phyloP scores from a whole-genome alignment of 805 yeast species.

The Schwanniomyces sp. region DNA sequence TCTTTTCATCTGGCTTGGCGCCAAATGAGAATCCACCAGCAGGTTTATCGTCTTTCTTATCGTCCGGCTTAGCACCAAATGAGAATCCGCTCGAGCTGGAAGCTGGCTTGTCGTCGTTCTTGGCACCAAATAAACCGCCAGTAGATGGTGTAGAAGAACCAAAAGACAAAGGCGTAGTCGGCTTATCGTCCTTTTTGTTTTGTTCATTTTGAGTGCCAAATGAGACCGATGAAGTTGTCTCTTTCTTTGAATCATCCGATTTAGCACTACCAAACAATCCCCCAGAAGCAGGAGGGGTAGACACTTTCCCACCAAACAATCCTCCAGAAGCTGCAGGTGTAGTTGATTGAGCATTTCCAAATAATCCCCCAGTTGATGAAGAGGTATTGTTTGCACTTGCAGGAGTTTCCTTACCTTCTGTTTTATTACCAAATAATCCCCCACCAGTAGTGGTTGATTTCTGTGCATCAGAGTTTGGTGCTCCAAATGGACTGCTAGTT shows the following conservation, averaged over 20 bases:
- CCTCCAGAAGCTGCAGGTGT: slow-evolving; percentile 12
- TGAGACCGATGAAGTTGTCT: slow-evolving; percentile 12
- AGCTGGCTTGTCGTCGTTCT: slow-evolving; percentile 9
- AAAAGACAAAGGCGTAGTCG: slow-evolving; percentile 9
- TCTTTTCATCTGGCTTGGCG: slow-evolving; percentile 2
- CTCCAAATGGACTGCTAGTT: not conserved
- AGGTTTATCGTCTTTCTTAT: slow-evolving; percentile 6
- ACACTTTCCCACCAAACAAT: slow-evolving; percentile 13
- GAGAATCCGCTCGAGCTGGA: slow-evolving; percentile 6
- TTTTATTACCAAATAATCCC: slow-evolving; percentile 12
- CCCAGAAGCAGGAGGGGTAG: slow-evolving; percentile 8
- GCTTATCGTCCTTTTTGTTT: slow-evolving; percentile 10
- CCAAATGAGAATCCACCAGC: not conserved
- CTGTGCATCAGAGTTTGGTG: not conserved
- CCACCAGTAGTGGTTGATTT: slow-evolving; percentile 4
- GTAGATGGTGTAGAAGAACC: slow-evolving; percentile 4
- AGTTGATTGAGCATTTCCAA: not conserved
- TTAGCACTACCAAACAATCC: slow-evolving; percentile 15
- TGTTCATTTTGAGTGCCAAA: slow-evolving; percentile 5
- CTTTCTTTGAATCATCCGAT: slow-evolving; percentile 1
- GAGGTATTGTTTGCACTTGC: not conserved
- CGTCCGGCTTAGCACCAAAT: slow-evolving; percentile 11
- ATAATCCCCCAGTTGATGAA: not conserved
- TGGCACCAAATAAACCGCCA: slow-evolving; percentile 14
- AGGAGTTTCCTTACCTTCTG: slow-evolving; percentile 1